phyloP scores from a whole-genome alignment of 148 eudicot species.

The Fagopyrum tataricum region DNA sequence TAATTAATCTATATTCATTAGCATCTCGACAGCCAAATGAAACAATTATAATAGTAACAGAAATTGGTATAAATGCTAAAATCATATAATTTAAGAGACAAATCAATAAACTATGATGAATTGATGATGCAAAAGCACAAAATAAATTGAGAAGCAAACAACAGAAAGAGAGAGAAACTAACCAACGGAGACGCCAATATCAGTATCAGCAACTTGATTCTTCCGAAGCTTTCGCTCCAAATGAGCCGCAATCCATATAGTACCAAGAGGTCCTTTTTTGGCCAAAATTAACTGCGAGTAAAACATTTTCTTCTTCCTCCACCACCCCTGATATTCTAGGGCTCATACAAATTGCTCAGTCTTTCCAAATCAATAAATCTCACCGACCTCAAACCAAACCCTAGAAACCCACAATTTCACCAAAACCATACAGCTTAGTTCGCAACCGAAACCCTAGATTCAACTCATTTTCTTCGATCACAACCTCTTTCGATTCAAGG shows the following conservation, averaged over 20 bases:
- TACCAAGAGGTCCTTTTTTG: slow-evolving; percentile 92
- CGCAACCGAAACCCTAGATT: slow-evolving; percentile 21
- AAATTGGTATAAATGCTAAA: neutral
- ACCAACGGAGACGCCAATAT: slow-evolving; percentile 95
- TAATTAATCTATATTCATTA: neutral
- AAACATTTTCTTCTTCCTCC: slow-evolving; percentile 46
- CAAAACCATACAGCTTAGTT: neutral
- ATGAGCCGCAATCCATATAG: slow-evolving; percentile 98
- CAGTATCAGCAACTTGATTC: slow-evolving; percentile 97
- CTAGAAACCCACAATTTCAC: slow-evolving; percentile 6
- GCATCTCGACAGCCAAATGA: neutral
- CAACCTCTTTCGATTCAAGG: neutral
- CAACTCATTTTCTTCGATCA: neutral
- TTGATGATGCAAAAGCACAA: neutral
- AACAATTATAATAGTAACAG: neutral
- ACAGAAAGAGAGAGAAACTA: slow-evolving; percentile 15
- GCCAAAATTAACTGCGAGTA: slow-evolving; percentile 95
- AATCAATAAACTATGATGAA: neutral
- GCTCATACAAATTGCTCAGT: slow-evolving; percentile 14
- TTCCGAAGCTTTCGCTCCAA: slow-evolving; percentile 91
- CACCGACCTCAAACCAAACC: slow-evolving; percentile 9
- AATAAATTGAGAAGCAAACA: slow-evolving; percentile 3
- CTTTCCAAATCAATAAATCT: neutral
- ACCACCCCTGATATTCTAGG: slow-evolving; percentile 17
- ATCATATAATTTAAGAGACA: neutral